Conservation (phyloP, 495 filamentous ascomycete species). For the Penicillium bialowiezense region DNA sequence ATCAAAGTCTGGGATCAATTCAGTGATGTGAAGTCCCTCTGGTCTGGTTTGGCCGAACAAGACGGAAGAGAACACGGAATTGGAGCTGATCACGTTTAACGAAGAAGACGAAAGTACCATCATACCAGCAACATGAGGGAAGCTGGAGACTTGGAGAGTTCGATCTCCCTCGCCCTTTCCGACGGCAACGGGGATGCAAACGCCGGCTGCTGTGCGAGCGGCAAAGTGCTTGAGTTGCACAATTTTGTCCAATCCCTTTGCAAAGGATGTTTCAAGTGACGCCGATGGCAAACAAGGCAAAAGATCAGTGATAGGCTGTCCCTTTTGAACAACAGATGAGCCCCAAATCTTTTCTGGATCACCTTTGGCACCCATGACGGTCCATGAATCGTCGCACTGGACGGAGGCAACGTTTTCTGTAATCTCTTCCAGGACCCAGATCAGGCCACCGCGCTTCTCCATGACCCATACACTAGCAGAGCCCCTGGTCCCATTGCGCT, state of each 20-base stretch:
- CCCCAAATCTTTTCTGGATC: constrained; percentile 79
- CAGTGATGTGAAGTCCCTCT: constrained; percentile 72
- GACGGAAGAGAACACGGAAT: constrained; percentile 88
- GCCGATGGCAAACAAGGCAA: constrained; percentile 80
- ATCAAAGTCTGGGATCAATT: constrained; percentile 85
- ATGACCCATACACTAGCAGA: constrained; percentile 97
- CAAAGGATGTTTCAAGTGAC: constrained; percentile 57
- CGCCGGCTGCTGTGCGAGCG: constrained; percentile 65
- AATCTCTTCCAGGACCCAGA: constrained; percentile 98
- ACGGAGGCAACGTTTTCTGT: constrained; percentile 85
- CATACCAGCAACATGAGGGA: constrained; percentile 96
- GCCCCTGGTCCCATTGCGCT: constrained; percentile 86
- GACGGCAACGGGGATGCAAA: constrained; percentile 77
- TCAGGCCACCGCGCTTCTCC: constrained; percentile 88
- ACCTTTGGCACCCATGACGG: constrained; percentile 64
- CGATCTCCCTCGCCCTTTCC: constrained; percentile 61
- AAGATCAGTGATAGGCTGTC: constrained; percentile 69
- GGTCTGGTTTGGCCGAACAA: constrained; percentile 85
- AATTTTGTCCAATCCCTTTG: constrained; percentile 67
- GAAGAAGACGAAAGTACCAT: constrained; percentile 78
- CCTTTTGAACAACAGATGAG: constrained; percentile 57
- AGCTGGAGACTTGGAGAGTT: constrained; percentile 81
- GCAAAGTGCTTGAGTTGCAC: constrained; percentile 73
- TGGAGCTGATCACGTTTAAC: constrained; percentile 82
- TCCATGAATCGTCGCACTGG: constrained; percentile 68